Evolutionary conservation across 495 filamentous ascomycete genomes (phyloP), one percentile per base, ranked within the genome.

Genomic region (Peziza echinospora): DNA sequence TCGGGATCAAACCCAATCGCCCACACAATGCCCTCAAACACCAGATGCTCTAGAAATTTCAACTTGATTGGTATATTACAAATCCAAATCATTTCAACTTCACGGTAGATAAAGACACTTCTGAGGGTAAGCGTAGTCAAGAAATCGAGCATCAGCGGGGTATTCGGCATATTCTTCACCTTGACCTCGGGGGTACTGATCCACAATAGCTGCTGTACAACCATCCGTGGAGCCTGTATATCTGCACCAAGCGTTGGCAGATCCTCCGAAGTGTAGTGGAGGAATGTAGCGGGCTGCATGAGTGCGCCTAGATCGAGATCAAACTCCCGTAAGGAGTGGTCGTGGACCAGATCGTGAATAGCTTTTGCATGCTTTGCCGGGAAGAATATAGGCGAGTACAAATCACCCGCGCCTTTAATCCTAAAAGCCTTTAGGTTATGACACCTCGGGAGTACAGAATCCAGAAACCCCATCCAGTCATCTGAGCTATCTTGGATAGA

Each of bases 51-150:
- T 25, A 53, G 49, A 13, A 47, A 46, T 28, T 53, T 53, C 39
- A 53, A 11, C 24, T 53, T 47, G 8, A 44, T 40, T 2, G 51
- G 26, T 22, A 53, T 24, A n/a, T 51, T 52, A 2, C 30, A 41
- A 17, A 53, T 40, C 51, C 49, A 53, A 5, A 51, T 44, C 47
- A 52, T 51, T 21, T 53, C 49, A 24, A 43, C 19, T 8, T 48
- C 43, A 5, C 51, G 43, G 7, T 52, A 46, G 40, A 53, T 41
- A 13, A 53, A 53, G 25, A 53, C 37, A 24, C 40, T 50, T 22
- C 5, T 41, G 43, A 53, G 40, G 13, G 40, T 53, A 2, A 53
- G 28, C 11, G 26, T 51, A 21, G 13, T 26, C n/a, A 53, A 22
- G 26, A 51, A 51, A 11, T 11, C 30, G 30, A 37, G 30, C 30